Conservation (phyloP, 345 rosid genomes). For the Trapa bicornis region DNA sequence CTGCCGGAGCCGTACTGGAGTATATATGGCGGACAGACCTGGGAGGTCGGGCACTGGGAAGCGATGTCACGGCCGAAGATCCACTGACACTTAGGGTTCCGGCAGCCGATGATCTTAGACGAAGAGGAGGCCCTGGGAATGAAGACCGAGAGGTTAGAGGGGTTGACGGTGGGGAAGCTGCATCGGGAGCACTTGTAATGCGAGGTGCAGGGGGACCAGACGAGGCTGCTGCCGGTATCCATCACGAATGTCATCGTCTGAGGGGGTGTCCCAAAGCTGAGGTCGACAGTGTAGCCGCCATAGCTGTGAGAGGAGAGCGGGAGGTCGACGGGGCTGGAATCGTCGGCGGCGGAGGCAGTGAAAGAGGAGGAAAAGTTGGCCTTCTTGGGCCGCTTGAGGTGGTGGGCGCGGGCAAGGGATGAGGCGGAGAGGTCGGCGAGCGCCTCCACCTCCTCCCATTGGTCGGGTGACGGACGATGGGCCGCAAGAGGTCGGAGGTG, state of each 20-base stretch:
- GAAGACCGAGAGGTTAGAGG: slow-evolving; percentile 26
- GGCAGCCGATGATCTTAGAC: slow-evolving; percentile 42
- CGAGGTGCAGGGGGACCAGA: slow-evolving; percentile 89
- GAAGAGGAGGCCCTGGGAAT: slow-evolving; percentile 53
- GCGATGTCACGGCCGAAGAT: slow-evolving; percentile 32
- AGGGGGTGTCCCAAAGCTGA: slow-evolving; percentile 76
- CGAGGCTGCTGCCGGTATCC: slow-evolving; percentile 85
- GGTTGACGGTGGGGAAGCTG: slow-evolving; percentile 30
- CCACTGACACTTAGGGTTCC: slow-evolving; percentile 49
- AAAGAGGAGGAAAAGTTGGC: slow-evolving; percentile 9
- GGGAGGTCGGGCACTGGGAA: slow-evolving; percentile 38
- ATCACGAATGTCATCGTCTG: slow-evolving; percentile 41
- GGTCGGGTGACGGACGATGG: slow-evolving; percentile 21
- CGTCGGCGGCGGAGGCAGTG: not conserved
- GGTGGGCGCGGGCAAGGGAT: slow-evolving; percentile 54
- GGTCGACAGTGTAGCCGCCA: slow-evolving; percentile 68
- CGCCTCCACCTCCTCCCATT: slow-evolving; percentile 27
- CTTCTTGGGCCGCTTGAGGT: slow-evolving; percentile 27
- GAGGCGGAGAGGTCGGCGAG: slow-evolving; percentile 40
- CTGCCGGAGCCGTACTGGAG: slow-evolving; percentile 65
- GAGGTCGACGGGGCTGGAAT: slow-evolving; percentile 11
- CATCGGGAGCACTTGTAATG: slow-evolving; percentile 50
- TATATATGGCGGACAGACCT: slow-evolving; percentile 56
- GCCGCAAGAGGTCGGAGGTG: slow-evolving; percentile 23
- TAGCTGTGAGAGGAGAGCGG: slow-evolving; percentile 58